These are phyloP conservation scores for Exophiala xenobiotica DNA, from an alignment of 2,329 filamentous ascomycete genomes.

Conservation along the genomic window DNA sequence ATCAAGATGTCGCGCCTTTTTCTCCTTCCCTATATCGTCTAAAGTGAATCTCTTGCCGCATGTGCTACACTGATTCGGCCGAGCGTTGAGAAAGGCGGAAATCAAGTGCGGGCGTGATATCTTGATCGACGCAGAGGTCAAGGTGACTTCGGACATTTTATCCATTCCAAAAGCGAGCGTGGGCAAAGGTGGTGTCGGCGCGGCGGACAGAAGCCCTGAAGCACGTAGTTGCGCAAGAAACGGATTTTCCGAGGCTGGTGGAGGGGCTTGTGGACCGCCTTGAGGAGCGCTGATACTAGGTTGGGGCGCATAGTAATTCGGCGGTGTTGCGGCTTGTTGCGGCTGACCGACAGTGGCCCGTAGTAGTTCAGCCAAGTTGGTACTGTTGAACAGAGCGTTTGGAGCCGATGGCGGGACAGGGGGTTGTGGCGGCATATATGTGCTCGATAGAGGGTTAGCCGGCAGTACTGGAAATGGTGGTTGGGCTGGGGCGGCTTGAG, in stretches of 20 bases:
- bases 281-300: constrained; percentile 15
- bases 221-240: constrained; percentile 67
- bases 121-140: constrained; percentile 70
- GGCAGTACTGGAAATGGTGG: constrained; percentile 31
- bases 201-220: constrained; percentile 62
- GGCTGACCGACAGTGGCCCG: constrained; percentile 42
- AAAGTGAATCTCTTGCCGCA: constrained; percentile 84
- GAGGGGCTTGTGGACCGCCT: constrained; percentile 29
- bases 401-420: constrained; percentile 32
- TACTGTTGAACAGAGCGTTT: constrained; percentile 39
- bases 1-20: constrained; percentile 90
- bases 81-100: constrained; percentile 71
- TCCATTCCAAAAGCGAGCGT: constrained; percentile 27
- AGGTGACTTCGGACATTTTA: constrained; percentile 40
- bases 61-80: constrained; percentile 84
- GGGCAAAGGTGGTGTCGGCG: constrained; percentile 40
- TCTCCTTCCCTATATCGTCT: constrained; percentile 73
- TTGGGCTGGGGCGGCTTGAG: constrained; percentile 35
- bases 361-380: constrained; percentile 46
- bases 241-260: constrained; percentile 53
- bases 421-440: constrained; percentile 35
- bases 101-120: constrained; percentile 75
- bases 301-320: constrained; percentile 16
- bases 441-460: constrained; percentile 34
- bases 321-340: constrained; percentile 46